These are phyloP conservation scores for Phytopythium sindhum DNA, from an alignment of 352 stramenopile species.

Conservation along the genomic window DNA sequence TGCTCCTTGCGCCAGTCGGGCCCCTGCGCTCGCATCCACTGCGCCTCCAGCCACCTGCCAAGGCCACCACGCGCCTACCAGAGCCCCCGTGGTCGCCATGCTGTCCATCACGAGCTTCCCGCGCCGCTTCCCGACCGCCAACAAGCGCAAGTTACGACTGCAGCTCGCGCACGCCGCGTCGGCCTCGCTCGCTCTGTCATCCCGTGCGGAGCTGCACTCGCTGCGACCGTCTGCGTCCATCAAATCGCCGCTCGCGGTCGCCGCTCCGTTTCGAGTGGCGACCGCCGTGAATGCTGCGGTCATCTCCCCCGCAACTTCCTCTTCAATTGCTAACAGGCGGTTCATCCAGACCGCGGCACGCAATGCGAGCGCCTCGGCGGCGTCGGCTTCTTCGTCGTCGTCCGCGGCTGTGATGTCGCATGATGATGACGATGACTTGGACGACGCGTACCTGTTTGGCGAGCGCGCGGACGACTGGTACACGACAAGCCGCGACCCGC, in stretches of 20 bases:
- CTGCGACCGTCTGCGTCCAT: background rate
- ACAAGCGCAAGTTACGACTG: conserved; percentile 49
- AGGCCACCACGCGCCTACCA: background rate
- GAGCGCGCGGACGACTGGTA: conserved; percentile 69
- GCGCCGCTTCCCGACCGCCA: conserved; percentile 71
- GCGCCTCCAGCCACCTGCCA: background rate
- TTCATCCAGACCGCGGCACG: conserved; percentile 12
- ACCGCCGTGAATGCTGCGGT: background rate
- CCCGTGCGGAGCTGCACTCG: background rate
- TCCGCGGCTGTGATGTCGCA: conserved; percentile 20
- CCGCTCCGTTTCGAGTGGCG: background rate
- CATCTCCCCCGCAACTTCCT: background rate
- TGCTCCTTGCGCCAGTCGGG: background rate
- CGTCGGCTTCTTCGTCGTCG: conserved; percentile 8
- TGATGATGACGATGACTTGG: conserved; percentile 30
- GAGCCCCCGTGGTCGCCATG: conserved; percentile 27
- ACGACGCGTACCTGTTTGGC: conserved; percentile 59
- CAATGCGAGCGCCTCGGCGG: conserved; percentile 4
- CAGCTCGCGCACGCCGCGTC: conserved; percentile 8
- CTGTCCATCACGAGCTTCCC: conserved; percentile 80
- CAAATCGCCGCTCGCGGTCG: background rate
- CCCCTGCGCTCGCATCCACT: background rate
- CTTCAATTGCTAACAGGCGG: conserved; percentile 2
- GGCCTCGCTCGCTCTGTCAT: conserved; percentile 15
- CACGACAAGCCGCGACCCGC: conserved; percentile 60